These are phyloP conservation scores for Butyriboletus loyo DNA, from an alignment of 768 basidiomycete genomes.

Conservation along the genomic window DNA sequence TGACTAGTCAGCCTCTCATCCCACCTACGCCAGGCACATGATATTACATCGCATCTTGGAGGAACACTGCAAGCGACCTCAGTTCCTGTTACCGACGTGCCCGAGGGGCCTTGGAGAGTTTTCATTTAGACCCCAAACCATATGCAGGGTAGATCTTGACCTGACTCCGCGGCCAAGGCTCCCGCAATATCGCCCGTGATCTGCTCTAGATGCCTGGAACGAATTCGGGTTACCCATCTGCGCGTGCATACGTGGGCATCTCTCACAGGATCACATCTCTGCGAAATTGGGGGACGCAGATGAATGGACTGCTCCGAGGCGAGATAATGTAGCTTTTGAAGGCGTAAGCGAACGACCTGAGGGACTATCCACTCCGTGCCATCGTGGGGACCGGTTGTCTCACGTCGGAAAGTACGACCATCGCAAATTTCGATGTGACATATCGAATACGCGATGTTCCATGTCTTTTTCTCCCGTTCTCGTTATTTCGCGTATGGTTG, in stretches of 20 bases:
- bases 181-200: neutral
- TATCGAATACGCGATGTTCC: too few relatives aligned
- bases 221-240: too few relatives aligned
- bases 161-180: neutral
- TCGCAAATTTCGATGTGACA: too few relatives aligned
- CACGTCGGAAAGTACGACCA: neutral
- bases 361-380: neutral
- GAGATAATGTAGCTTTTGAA: neutral
- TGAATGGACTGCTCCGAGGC: neutral
- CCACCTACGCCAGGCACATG: constrained; percentile 13
- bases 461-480: too few relatives aligned
- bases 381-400: neutral
- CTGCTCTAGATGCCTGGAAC: neutral
- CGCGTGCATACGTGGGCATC: neutral
- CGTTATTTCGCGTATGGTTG: too few relatives aligned
- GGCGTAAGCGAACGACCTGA: constrained; percentile 6
- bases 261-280: neutral
- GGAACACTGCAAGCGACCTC: constrained; percentile 2
- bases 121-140: neutral
- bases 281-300: neutral
- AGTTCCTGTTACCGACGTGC: constrained; percentile 3
- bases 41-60: constrained; percentile 3
- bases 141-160: neutral
- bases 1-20: neutral
- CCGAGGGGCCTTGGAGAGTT: neutral